Evolutionary conservation across 192 early-diverging fungal species (phyloP).

Genomic region (Podila verticillata): DNA sequence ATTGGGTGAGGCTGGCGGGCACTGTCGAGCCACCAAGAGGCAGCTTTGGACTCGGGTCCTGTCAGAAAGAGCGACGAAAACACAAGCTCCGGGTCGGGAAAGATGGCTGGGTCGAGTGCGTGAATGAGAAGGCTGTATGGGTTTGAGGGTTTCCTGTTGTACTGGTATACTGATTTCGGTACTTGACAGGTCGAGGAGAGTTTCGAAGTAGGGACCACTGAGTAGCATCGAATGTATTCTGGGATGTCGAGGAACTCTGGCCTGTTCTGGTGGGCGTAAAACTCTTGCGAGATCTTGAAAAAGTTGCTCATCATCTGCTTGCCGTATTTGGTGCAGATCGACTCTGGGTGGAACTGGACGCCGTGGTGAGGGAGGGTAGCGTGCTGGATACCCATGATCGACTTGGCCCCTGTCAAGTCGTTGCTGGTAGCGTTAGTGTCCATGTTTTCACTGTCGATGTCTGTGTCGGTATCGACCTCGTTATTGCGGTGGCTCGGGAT

Average conservation of each 20-base stretch:
- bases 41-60: conserved; percentile 32
- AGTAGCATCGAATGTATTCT: conserved; percentile 33
- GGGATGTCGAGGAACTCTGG: conserved; percentile 6
- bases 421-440: neutral
- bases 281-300: conserved; percentile 54
- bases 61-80: conserved; percentile 50
- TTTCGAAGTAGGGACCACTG: conserved; percentile 13
- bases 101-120: conserved; percentile 31
- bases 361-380: conserved; percentile 76
- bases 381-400: conserved; percentile 88
- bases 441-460: conserved; percentile 6
- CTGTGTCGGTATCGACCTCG: conserved; percentile 30
- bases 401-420: conserved; percentile 21
- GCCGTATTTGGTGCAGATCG: conserved; percentile 88
- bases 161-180: neutral
- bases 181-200: neutral
- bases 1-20: conserved; percentile 55
- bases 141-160: neutral
- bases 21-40: conserved; percentile 75
- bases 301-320: conserved; percentile 80
- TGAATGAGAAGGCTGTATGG: conserved; percentile 46
- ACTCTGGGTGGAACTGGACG: conserved; percentile 98
- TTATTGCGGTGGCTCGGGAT: conserved; percentile 15
- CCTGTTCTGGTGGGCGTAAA: conserved; percentile 35
- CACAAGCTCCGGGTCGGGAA: conserved; percentile 48